Base-by-base conservation (phyloP, 371 early-diverging fungal species). In the Mortierella sp. region DNA sequence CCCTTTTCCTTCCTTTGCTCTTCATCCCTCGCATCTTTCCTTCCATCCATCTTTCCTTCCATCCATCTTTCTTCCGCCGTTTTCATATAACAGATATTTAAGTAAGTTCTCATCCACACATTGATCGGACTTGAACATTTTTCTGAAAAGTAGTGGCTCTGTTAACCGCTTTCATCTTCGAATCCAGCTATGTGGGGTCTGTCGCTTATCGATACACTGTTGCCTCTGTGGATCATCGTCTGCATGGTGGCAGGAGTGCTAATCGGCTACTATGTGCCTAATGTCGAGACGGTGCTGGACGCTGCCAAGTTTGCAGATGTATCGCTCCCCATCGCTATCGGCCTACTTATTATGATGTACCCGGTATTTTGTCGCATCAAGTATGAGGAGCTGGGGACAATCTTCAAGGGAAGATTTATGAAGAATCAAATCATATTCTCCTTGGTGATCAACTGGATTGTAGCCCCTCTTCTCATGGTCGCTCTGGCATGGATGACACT, bases 401-500 rank as follows among this genome's bases (percentile, higher is more conserved):
- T 91, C 22, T 64, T 90, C 45, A 64, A 61, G 15, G 81, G 84
- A 10, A 69, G 54, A 28, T 68, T 72, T 1, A 75, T 90, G 19
- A 86, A 83, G 84, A 29, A 80, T 15, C 86, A 90, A 57, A 80
- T 89, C 28, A 31, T 66, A 0, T 79, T 92, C 37, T 92, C 94
- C 3, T 43, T 92, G 17, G 51, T 87, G 1, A 67, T 92, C 62
- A 94, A 93, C 70, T 93, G 92, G 91, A 67, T 94, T 53, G 54
- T 93, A 19, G 91, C 89, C 5, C 94, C 94, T 1, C 81, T 92
- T 12, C 23, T 93, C 29, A 93, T 93, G 93, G 86, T 89, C 6
- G 90, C 82, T 10, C 71, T 94, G 15, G 94, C 93, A 0, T 94
- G 93, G 93, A 87, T 86, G 34, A 89, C 91, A 6, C 76, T 93